Evolutionary conservation across 768 basidiomycete species (phyloP).

Genomic region (Cystofilobasidium capitatum): DNA sequence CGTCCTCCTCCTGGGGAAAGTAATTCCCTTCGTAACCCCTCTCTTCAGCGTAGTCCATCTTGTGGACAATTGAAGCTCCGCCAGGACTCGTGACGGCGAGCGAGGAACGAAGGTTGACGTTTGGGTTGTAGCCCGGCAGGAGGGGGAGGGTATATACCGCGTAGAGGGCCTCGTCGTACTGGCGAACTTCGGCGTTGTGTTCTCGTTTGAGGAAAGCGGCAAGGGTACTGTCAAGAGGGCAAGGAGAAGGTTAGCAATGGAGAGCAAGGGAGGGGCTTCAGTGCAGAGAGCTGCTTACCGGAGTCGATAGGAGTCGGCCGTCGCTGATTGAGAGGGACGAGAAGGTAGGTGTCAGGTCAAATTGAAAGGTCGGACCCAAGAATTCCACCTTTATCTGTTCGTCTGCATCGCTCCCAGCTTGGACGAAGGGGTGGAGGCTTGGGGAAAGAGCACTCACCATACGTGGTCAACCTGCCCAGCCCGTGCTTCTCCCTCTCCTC

Average conservation of each 20-base stretch:
- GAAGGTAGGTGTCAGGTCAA: neutral
- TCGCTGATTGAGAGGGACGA: constrained; percentile 36
- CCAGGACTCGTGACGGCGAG: constrained; percentile 48
- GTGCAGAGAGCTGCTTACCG: constrained; percentile 42
- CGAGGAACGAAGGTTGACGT: constrained; percentile 76
- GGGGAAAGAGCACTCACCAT: constrained; percentile 46
- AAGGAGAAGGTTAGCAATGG: neutral
- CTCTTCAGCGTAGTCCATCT: constrained; percentile 78
- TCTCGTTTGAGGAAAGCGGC: constrained; percentile 82
- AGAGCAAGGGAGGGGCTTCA: neutral
- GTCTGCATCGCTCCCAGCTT: too few relatives aligned
- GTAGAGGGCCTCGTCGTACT: constrained; percentile 90
- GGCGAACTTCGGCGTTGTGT: constrained; percentile 69
- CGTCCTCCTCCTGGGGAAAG: constrained; percentile 44
- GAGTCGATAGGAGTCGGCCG: constrained; percentile 75
- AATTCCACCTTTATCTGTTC: too few relatives aligned
- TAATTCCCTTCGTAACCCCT: constrained; percentile 80
- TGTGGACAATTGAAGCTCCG: constrained; percentile 54
- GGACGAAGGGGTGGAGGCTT: too few relatives aligned
- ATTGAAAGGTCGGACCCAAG: neutral
- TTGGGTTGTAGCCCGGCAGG: constrained; percentile 79
- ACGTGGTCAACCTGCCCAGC: constrained; percentile 74
- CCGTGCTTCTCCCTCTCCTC: constrained; percentile 70
- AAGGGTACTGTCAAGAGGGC: constrained; percentile 37
- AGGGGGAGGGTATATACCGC: constrained; percentile 87